Evolutionary conservation across 2,329 filamentous ascomycete species (phyloP).

Genomic region (Conoideocrella luteorostrata): DNA sequence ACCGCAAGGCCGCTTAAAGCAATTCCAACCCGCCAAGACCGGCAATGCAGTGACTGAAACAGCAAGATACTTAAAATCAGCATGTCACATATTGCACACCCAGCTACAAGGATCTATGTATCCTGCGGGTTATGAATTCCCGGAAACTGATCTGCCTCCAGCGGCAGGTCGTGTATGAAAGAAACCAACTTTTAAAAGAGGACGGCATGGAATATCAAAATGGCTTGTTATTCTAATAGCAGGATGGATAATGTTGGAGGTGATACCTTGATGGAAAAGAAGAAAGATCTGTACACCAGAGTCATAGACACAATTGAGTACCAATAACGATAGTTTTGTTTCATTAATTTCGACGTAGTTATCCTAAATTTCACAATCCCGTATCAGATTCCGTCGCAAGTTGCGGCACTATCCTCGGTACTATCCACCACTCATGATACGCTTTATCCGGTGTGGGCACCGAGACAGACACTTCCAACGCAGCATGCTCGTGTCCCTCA

Average conservation of each 20-base stretch:
- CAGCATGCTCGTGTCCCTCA: conserved; percentile 17
- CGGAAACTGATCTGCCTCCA: too few species aligned
- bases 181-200: too few species aligned
- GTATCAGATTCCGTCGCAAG: too few species aligned
- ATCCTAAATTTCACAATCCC: too few species aligned
- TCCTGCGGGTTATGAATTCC: too few species aligned
- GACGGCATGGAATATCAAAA: neutral
- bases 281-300: neutral
- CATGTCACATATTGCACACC: too few species aligned
- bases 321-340: neutral
- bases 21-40: too few species aligned
- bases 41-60: neutral
- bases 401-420: conserved; percentile 44
- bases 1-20: conserved; percentile 18
- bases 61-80: too few species aligned
- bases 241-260: neutral
- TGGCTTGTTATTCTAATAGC: neutral
- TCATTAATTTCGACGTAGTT: too few species aligned
- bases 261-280: conserved; percentile 2
- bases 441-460: conserved; percentile 46
- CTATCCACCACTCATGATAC: conserved; percentile 61
- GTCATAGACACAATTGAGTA: conserved; percentile 1
- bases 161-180: neutral
- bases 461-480: conserved; percentile 40
- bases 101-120: too few species aligned